A percentile compares a stretch with the other conserved stretches of the same genome.
Conservation (phyloP, 306 rosid genomes). For the Quercus wislizeni region DNA sequence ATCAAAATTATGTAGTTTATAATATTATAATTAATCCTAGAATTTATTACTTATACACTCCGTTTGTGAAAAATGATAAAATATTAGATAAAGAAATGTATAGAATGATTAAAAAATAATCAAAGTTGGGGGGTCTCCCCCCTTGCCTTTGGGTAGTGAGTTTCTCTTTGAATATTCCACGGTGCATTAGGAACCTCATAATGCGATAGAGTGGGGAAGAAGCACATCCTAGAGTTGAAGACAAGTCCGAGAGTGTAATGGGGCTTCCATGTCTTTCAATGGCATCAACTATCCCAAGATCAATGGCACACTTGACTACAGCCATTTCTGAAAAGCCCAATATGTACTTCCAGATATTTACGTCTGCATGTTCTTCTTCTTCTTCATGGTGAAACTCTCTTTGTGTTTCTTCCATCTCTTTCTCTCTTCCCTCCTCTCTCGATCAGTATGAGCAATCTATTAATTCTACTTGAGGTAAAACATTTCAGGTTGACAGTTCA, state of each 20-base stretch:
- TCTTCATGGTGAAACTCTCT: slow-evolving; percentile 8
- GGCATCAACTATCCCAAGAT: slow-evolving; percentile 61
- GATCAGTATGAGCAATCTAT: background rate
- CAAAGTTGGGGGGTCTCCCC: too few relatives aligned
- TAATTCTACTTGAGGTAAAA: background rate
- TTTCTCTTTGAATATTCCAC: slow-evolving; percentile 37
- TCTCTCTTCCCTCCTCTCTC: background rate
- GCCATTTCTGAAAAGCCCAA: slow-evolving; percentile 58
- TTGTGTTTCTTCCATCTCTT: slow-evolving; percentile 14
- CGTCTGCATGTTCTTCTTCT: slow-evolving; percentile 36
- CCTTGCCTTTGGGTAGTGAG: background rate
- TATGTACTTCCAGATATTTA: slow-evolving; percentile 42
- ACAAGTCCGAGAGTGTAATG: slow-evolving; percentile 48
- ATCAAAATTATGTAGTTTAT: too few relatives aligned
- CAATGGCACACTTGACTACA: slow-evolving; percentile 60
- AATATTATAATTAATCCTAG: too few relatives aligned
- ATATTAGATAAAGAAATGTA: too few relatives aligned
- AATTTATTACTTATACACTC: too few relatives aligned
- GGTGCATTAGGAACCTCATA: slow-evolving; percentile 51
- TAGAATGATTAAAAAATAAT: too few relatives aligned
- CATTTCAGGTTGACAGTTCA: background rate
- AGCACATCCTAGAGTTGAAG: slow-evolving; percentile 40
- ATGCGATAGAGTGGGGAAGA: slow-evolving; percentile 24
- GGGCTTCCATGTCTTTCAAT: slow-evolving; percentile 48
- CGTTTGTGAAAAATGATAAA: too few relatives aligned